Conservation (phyloP, 768 basidiomycete genomes). For the Rhodotorula toruloides region DNA sequence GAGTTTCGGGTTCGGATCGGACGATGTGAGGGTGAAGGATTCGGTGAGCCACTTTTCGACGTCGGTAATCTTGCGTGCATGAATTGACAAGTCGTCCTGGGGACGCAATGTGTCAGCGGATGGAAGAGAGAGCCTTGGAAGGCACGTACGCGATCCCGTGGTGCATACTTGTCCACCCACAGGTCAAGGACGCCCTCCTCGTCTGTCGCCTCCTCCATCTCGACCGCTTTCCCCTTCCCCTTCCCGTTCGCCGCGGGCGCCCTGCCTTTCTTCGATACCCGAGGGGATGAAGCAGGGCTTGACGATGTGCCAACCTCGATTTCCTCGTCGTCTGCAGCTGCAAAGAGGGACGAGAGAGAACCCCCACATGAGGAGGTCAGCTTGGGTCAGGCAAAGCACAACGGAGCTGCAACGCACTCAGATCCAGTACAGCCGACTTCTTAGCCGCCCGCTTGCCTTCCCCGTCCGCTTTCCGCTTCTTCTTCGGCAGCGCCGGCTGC, state of each 20-base stretch:
- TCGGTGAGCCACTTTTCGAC: conserved; percentile 43
- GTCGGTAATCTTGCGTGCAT: conserved; percentile 47
- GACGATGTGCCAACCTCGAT: neutral
- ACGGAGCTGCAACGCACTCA: conserved; percentile 5
- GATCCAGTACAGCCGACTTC: neutral
- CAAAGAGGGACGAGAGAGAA: neutral
- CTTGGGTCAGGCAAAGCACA: neutral
- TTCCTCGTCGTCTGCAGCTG: conserved; percentile 13
- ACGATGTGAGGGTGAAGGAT: conserved; percentile 10
- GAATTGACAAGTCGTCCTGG: conserved; percentile 41
- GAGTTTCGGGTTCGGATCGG: conserved; percentile 48
- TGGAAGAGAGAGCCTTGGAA: neutral
- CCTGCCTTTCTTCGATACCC: neutral
- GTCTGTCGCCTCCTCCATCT: neutral
- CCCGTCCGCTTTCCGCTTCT: neutral
- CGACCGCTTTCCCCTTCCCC: conserved; percentile 4
- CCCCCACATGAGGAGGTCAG: too few species aligned
- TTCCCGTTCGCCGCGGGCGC: neutral
- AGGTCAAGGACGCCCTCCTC: neutral
- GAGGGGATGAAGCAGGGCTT: neutral
- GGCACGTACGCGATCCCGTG: conserved; percentile 9
- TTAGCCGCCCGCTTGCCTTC: neutral
- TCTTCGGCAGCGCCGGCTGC: neutral
- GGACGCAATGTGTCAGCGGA: neutral
- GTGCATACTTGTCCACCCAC: conserved; percentile 39